These are phyloP conservation scores for Umbelopsis ramanniana DNA, from an alignment of 192 early-diverging fungal species.

Conservation along the genomic window DNA sequence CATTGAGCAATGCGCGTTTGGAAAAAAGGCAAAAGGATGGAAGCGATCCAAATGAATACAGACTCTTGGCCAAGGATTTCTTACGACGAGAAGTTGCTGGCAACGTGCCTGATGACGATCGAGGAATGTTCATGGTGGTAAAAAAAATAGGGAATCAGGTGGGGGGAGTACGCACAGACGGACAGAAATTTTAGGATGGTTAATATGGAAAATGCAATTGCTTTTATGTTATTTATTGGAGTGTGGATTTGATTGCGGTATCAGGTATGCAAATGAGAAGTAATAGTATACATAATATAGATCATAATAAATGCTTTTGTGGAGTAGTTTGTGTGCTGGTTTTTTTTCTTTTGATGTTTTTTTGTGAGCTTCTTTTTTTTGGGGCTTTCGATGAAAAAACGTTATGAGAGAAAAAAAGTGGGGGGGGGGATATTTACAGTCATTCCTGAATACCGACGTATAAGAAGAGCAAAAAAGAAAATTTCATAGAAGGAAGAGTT, in stretches of 20 bases:
- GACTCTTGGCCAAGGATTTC: not conserved
- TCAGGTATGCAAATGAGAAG: conserved; percentile 21
- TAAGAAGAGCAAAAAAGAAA: conserved; percentile 13
- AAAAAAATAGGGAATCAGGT: too few species aligned
- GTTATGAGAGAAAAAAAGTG: not conserved
- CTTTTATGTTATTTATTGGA: not conserved
- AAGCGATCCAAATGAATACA: conserved; percentile 4
- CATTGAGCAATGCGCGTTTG: conserved; percentile 18
- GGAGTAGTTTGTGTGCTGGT: not conserved
- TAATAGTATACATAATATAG: conserved; percentile 5
- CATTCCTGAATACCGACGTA: conserved; percentile 18
- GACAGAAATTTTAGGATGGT: conserved; percentile 2
- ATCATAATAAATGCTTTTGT: not conserved
- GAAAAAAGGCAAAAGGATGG: conserved; percentile 25
- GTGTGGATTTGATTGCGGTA: conserved; percentile 3
- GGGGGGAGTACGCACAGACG: not conserved
- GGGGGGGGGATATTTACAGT: conserved; percentile 14
- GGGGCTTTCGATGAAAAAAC: conserved; percentile 8
- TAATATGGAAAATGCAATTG: not conserved
- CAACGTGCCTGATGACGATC: not conserved
- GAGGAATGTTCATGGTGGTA: conserved; percentile 1
- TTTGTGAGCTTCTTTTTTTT: not conserved
- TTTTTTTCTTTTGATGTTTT: conserved; percentile 13
- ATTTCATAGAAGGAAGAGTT: not conserved
- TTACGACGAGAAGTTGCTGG: not conserved